Evolutionary conservation across 1,139 yeast genomes (phyloP), one percentile per base, ranked within the genome.

Genomic region (Kodamaea suecica): DNA sequence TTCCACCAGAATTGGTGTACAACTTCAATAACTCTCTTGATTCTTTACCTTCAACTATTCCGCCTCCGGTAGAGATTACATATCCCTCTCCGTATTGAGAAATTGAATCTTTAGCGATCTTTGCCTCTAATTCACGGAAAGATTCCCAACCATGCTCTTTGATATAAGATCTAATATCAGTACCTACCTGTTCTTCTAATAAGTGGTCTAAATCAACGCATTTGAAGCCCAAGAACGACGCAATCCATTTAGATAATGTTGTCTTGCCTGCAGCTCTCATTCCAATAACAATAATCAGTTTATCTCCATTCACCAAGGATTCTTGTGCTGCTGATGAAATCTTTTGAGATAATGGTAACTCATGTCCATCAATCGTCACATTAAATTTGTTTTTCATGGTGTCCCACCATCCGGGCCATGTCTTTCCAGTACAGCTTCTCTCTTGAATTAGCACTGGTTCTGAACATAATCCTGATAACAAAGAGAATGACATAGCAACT

Each of bases 341-440:
- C 8, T 43, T 42, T 13, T 46, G 40, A 34, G 39, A 25, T 4
- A 38, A 30, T 6, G 44, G 39, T 10, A 39, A 28, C 50, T 84
- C 95, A 50, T 67, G 70, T 16, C 98, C 98, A 48, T 78, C 82
- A 30, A 92, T 60, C 11, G 60, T 57, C 24, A 77, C 82, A 20
- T 79, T 76, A 52, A 92, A 78, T 40, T 71, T 64, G 38, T 84
- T 76, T 52, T 80, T 87, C 44, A 92, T 70, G 33, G 83, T 74
- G 61, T 92, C 99, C 98, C 98, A 92, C 98, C 98, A 92, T 29
- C 97, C 97, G 13, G 99, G 99, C 99, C 99, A 92, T 0, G 99
- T 92, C 66, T 92, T 92, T 40, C 94, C 95, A 3, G 96, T 94
- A 57, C 97, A 87, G 21, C 84, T 74, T 62, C 97, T 79, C 56